These are phyloP conservation scores for Tulasnella sp. DNA, from an alignment of 768 basidiomycete genomes.

Conservation along the genomic window DNA sequence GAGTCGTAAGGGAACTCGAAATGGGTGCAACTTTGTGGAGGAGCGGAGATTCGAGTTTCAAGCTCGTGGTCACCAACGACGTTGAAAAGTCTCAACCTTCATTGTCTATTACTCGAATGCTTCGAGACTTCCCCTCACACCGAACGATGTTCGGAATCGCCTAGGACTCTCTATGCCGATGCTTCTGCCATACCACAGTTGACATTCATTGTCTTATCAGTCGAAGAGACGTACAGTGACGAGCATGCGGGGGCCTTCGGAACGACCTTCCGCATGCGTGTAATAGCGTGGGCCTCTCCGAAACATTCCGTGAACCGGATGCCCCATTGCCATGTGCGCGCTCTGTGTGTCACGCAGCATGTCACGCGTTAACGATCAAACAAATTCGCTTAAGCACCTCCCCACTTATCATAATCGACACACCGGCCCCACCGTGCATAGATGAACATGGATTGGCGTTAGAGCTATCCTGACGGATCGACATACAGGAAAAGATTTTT, in stretches of 20 bases:
- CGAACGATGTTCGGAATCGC: neutral
- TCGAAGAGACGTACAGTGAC: neutral
- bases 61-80: neutral
- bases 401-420: neutral
- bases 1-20: neutral
- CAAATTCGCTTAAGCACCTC: neutral
- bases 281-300: neutral
- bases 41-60: neutral
- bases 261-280: neutral
- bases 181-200: neutral
- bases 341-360: neutral
- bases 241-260: neutral
- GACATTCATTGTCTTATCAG: neutral
- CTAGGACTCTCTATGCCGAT: neutral
- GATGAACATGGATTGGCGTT: neutral
- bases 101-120: neutral
- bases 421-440: neutral
- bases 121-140: neutral
- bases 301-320: neutral
- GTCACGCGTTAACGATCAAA: neutral
- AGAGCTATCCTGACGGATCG: neutral
- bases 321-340: neutral
- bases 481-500: no score
- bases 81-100: neutral
- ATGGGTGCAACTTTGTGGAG: neutral